Evolutionary conservation across 441 rosid species (phyloP).

Genomic region (Erodium texanum): DNA sequence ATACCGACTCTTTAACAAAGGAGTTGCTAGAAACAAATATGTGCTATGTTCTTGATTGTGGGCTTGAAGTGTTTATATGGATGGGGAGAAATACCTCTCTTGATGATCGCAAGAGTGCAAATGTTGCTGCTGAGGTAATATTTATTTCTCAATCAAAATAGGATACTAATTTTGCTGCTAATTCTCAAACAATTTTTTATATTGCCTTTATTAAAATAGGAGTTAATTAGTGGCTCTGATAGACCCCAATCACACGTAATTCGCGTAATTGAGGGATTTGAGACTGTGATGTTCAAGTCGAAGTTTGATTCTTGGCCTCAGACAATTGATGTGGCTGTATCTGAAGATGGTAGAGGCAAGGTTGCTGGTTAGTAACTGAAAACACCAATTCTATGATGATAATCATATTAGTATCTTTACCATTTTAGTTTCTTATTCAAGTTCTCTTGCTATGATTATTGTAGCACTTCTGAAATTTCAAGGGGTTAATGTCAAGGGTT

Average conservation of each 20-base stretch:
- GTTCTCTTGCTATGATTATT: slow-evolving; percentile 15
- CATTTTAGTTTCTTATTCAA: slow-evolving; percentile 21
- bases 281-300: slow-evolving; percentile 80
- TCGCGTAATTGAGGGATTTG: slow-evolving; percentile 88
- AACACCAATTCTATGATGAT: slow-evolving; percentile 6
- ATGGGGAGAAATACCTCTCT: slow-evolving; percentile 91
- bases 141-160: neutral
- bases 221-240: slow-evolving; percentile 54
- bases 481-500: slow-evolving; percentile 85
- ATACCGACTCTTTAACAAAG: slow-evolving; percentile 68
- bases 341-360: slow-evolving; percentile 98
- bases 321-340: slow-evolving; percentile 60
- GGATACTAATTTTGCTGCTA: neutral
- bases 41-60: slow-evolving; percentile 85
- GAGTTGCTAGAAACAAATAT: slow-evolving; percentile 73
- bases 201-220: slow-evolving; percentile 43
- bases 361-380: slow-evolving; percentile 57
- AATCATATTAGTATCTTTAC: neutral
- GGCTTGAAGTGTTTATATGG: slow-evolving; percentile 87
- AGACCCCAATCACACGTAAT: slow-evolving; percentile 75
- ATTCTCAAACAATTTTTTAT: slow-evolving; percentile 16
- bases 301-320: slow-evolving; percentile 95
- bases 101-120: slow-evolving; percentile 89
- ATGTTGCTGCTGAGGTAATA: slow-evolving; percentile 75
- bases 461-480: slow-evolving; percentile 92